A percentile compares a stretch with the other conserved stretches of the same genome.
phyloP scores from a whole-genome alignment of 2,329 filamentous ascomycete genomes.

The Coniella vitis region DNA sequence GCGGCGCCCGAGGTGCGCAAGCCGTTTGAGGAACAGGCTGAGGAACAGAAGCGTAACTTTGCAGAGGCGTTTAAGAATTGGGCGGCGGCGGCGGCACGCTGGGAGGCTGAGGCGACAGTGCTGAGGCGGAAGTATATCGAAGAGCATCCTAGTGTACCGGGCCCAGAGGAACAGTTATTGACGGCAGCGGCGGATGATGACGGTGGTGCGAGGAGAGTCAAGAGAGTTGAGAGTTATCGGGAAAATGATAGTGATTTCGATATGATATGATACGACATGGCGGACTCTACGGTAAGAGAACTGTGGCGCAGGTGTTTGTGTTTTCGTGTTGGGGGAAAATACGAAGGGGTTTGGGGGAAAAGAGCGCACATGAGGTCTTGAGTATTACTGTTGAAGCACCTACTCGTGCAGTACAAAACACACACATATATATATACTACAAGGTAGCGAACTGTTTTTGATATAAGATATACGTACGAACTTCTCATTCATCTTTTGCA shows the following conservation, averaged over 20 bases:
- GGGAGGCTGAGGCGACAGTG: slow-evolving; percentile 61
- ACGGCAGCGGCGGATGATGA: slow-evolving; percentile 7
- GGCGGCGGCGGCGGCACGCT: slow-evolving; percentile 56
- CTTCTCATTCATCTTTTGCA: too few species aligned
- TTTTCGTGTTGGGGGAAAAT: too few species aligned
- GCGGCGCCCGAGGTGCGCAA: slow-evolving; percentile 61
- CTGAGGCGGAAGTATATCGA: slow-evolving; percentile 46
- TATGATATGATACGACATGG: slow-evolving; percentile 18
- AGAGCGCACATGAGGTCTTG: too few species aligned
- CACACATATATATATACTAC: too few species aligned
- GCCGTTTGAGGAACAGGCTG: slow-evolving; percentile 71
- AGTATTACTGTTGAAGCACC: too few species aligned
- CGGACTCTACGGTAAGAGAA: neutral
- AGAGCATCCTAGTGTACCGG: slow-evolving; percentile 40
- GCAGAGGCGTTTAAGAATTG: slow-evolving; percentile 50
- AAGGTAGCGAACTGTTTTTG: too few species aligned
- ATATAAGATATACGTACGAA: too few species aligned
- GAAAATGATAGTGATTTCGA: slow-evolving; percentile 31
- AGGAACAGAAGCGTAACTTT: slow-evolving; percentile 62
- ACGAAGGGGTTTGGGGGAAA: too few species aligned
- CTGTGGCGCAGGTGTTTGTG: neutral
- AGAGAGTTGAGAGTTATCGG: slow-evolving; percentile 29
- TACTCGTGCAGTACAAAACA: too few species aligned
- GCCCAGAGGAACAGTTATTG: slow-evolving; percentile 22
- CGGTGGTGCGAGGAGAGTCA: slow-evolving; percentile 18